Evolutionary conservation across 306 rosid species (phyloP).

Genomic region (Cucurbita argyrosperma): DNA sequence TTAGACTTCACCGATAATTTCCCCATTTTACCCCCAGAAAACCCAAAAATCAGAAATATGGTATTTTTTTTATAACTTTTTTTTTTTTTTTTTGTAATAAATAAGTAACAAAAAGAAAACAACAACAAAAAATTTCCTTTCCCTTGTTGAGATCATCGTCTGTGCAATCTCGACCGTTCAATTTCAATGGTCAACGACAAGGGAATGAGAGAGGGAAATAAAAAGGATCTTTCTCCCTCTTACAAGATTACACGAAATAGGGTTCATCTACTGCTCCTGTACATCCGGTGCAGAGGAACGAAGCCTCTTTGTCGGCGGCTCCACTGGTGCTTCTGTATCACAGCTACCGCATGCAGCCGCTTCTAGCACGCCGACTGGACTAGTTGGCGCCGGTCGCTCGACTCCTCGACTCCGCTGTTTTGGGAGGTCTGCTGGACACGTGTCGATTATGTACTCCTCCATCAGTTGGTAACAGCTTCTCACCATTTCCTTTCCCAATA

Average conservation of each 20-base stretch:
- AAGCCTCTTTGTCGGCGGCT: conserved; percentile 26
- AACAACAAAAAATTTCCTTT: not conserved
- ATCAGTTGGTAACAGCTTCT: conserved; percentile 78
- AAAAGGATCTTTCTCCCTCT: not conserved
- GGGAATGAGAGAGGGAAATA: not conserved
- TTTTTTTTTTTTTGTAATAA: not conserved
- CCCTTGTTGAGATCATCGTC: not conserved
- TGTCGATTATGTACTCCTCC: conserved; percentile 49
- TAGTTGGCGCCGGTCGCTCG: conserved; percentile 28
- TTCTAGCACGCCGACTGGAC: conserved; percentile 66
- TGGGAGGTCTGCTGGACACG: conserved; percentile 26
- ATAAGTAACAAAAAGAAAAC: not conserved
- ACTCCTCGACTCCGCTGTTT: conserved; percentile 2
- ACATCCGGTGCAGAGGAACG: conserved; percentile 25
- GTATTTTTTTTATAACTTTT: not conserved
- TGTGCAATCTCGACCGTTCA: conserved; percentile 19
- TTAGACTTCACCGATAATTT: not conserved
- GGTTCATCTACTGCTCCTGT: conserved; percentile 19
- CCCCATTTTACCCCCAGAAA: not conserved
- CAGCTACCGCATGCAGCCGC: conserved; percentile 43
- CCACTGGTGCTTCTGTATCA: conserved; percentile 27
- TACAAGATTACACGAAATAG: not conserved
- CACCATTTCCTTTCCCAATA: conserved; percentile 45
- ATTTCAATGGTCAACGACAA: conserved; percentile 12
- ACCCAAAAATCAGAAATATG: not conserved